Percentiles rank a stretch among this genome's conserved stretches.
Evolutionary conservation across 768 basidiomycete genomes (phyloP).

Genomic region (Cubamyces sp.): DNA sequence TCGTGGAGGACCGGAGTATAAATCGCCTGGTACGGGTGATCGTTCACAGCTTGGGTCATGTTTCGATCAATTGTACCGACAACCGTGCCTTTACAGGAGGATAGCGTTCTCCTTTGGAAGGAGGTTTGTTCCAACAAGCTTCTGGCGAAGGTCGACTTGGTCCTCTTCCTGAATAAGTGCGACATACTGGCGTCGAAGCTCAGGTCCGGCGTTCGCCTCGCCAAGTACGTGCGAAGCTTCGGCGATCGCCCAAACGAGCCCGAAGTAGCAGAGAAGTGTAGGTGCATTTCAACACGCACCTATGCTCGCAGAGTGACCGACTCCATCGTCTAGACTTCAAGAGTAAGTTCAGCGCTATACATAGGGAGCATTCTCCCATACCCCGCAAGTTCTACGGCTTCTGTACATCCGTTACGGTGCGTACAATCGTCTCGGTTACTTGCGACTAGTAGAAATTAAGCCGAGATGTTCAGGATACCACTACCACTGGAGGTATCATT

Average conservation of each 20-base stretch:
- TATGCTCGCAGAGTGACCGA: not conserved
- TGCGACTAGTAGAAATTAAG: not conserved
- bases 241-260: slow-evolving; percentile 70
- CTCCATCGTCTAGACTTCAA: slow-evolving; percentile 53
- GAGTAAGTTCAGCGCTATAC: slow-evolving; percentile 75
- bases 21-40: slow-evolving; percentile 48
- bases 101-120: slow-evolving; percentile 78
- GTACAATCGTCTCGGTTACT: slow-evolving; percentile 23
- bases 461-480: slow-evolving; percentile 52
- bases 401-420: slow-evolving; percentile 74
- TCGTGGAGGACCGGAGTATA: slow-evolving; percentile 54
- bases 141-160: slow-evolving; percentile 69
- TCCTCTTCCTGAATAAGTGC: slow-evolving; percentile 83
- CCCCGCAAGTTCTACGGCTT: slow-evolving; percentile 81
- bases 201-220: slow-evolving; percentile 60
- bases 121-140: slow-evolving; percentile 73
- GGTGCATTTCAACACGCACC: slow-evolving; percentile 28
- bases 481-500: slow-evolving; percentile 75
- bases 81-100: slow-evolving; percentile 51
- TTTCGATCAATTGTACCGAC: not conserved
- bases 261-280: slow-evolving; percentile 70
- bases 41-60: not conserved
- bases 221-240: slow-evolving; percentile 74
- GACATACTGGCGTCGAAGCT: slow-evolving; percentile 75
- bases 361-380: slow-evolving; percentile 72